Evolutionary conservation across 2,329 filamentous ascomycete genomes (phyloP).

Genomic region (Aureobasidium mangrovei): DNA sequence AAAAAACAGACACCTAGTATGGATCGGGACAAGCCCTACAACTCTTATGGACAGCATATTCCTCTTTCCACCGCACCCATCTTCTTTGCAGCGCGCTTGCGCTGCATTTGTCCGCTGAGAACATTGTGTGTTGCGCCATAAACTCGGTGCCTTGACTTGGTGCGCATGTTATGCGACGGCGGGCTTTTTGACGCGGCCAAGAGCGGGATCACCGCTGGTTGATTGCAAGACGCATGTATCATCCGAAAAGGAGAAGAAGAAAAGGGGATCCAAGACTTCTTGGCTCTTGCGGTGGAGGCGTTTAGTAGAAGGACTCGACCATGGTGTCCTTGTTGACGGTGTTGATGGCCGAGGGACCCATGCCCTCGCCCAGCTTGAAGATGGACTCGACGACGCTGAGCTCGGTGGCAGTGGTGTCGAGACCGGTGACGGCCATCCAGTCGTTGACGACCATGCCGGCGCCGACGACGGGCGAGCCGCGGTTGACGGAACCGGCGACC

Average conservation of each 20-base stretch:
- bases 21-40: too few relatives aligned
- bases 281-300: background rate
- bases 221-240: background rate
- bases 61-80: too few relatives aligned
- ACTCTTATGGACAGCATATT: too few relatives aligned
- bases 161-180: too few relatives aligned
- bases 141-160: too few relatives aligned
- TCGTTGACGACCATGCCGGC: conserved; percentile 96
- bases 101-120: too few relatives aligned
- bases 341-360: conserved; percentile 68
- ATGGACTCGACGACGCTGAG: conserved; percentile 93
- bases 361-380: conserved; percentile 85
- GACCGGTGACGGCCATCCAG: conserved; percentile 87
- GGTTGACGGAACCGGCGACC: conserved; percentile 88
- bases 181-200: background rate
- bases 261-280: background rate
- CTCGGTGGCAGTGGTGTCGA: conserved; percentile 96
- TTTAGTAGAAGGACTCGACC: conserved; percentile 96
- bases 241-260: background rate
- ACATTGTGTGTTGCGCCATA: too few relatives aligned
- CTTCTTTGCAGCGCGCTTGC: too few relatives aligned
- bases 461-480: conserved; percentile 88
- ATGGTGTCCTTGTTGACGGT: conserved; percentile 91
- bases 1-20: too few relatives aligned
- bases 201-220: background rate